A percentile compares a stretch with the other conserved stretches of the same genome.
phyloP scores from a whole-genome alignment of 208 protist species.

The Acanthamoeba lenticulata region DNA sequence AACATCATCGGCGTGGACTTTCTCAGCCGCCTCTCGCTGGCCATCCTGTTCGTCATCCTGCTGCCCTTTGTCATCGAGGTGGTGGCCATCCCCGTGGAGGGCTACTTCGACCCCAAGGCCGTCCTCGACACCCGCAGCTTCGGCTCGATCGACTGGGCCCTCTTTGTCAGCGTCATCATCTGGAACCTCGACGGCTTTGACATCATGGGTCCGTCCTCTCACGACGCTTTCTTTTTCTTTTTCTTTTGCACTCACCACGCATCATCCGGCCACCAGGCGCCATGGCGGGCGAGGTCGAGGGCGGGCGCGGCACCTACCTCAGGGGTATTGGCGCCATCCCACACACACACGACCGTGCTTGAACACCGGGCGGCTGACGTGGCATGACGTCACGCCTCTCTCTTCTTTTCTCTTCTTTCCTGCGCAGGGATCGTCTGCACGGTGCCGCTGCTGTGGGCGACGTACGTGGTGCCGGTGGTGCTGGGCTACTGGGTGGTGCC shows the following conservation, averaged over 20 bases:
- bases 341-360: no score
- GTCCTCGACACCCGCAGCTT: neutral
- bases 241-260: neutral
- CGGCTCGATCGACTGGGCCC: neutral
- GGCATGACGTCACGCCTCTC: neutral
- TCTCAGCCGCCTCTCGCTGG: slow-evolving; percentile 18
- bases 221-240: neutral
- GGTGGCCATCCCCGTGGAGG: neutral
- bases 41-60: neutral
- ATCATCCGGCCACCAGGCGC: neutral
- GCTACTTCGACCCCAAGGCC: neutral
- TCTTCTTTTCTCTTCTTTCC: no score
- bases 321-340: neutral
- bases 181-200: slow-evolving; percentile 36
- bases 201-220: slow-evolving; percentile 1
- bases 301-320: slow-evolving; percentile 19
- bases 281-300: slow-evolving; percentile 41
- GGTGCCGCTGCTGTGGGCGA: neutral
- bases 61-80: slow-evolving; percentile 47
- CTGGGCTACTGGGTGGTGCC: slow-evolving; percentile 45
- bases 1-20: slow-evolving; percentile 38
- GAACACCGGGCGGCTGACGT: neutral
- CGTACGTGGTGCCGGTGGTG: neutral
- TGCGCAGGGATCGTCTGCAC: neutral
- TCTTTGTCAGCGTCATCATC: slow-evolving; percentile 17